These are phyloP conservation scores for Phlyctochytrium arcticum DNA, from an alignment of 192 early-diverging fungal genomes.

Conservation along the genomic window DNA sequence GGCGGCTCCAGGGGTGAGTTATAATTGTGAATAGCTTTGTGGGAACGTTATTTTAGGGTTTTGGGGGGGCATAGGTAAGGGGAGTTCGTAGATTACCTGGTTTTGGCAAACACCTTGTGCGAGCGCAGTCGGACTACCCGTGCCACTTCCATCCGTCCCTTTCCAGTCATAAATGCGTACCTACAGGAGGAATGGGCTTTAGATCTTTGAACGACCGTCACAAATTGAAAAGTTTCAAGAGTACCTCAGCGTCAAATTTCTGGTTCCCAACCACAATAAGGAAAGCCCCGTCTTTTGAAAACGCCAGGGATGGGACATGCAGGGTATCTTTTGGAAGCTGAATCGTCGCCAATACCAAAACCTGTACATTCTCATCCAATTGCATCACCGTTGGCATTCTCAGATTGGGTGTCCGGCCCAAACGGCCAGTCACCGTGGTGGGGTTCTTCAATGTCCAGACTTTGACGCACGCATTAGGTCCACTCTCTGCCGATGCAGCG, in stretches of 20 bases:
- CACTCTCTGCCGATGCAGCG: conserved; percentile 11
- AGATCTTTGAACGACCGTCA: not conserved
- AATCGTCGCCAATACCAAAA: conserved; percentile 1
- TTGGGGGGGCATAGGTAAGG: not conserved
- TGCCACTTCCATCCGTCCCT: not conserved
- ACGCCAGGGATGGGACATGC: conserved; percentile 15
- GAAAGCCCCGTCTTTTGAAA: conserved; percentile 18
- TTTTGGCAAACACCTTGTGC: not conserved
- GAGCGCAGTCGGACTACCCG: not conserved
- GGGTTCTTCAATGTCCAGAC: conserved; percentile 12
- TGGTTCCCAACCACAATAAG: conserved; percentile 11
- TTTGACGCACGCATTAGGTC: not conserved
- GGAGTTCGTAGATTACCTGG: not conserved
- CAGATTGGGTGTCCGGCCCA: too few species aligned
- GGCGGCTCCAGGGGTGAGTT: conserved; percentile 15
- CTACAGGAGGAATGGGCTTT: not conserved
- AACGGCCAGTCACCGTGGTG: not conserved
- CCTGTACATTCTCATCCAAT: not conserved
- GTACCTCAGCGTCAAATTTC: conserved; percentile 21
- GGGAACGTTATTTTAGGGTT: not conserved
- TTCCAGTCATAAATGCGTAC: conserved; percentile 24
- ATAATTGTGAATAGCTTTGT: conserved; percentile 12
- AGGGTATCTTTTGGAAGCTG: not conserved
- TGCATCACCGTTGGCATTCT: too few species aligned
- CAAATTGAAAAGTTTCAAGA: too few species aligned